phyloP scores from a whole-genome alignment of 106 monocot genomes.

The Amphibolis antarctica region DNA sequence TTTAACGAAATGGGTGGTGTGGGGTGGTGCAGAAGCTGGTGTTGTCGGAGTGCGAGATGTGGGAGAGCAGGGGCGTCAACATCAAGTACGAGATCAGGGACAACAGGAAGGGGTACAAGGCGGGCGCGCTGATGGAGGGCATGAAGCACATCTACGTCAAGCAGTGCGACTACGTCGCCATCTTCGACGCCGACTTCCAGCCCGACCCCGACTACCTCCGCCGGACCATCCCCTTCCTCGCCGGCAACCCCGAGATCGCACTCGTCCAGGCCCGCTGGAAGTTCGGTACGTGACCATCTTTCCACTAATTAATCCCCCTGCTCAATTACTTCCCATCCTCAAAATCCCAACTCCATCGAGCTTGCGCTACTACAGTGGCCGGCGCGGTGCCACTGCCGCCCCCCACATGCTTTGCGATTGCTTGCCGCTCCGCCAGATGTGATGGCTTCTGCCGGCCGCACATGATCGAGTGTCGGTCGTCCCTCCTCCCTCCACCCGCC shows the following conservation, averaged over 20 bases:
- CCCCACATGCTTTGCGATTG: too few relatives aligned
- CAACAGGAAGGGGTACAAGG: constrained; percentile 19
- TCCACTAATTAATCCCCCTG: neutral
- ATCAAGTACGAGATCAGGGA: constrained; percentile 23
- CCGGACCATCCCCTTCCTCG: constrained; percentile 13
- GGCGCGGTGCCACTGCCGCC: too few relatives aligned
- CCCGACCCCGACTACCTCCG: constrained; percentile 12
- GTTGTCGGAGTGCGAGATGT: constrained; percentile 19
- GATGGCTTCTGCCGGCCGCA: too few relatives aligned
- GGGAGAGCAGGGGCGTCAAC: constrained; percentile 23
- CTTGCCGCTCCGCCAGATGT: too few relatives aligned
- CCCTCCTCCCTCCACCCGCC: too few relatives aligned
- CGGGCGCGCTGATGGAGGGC: constrained; percentile 16
- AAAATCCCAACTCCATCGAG: too few relatives aligned
- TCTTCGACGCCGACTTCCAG: constrained; percentile 26
- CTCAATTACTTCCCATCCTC: neutral
- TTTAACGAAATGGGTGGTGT: neutral
- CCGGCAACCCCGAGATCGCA: constrained; percentile 13
- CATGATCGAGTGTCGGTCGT: too few relatives aligned
- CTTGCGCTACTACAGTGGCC: too few relatives aligned
- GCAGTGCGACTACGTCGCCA: constrained; percentile 21
- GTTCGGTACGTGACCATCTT: constrained; percentile 10
- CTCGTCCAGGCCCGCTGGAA: constrained; percentile 22
- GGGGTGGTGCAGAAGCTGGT: constrained; percentile 11
- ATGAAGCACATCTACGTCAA: constrained; percentile 13